These are phyloP conservation scores for Durusdinium trenchii DNA, from an alignment of 73 alveolate genomes.

Conservation along the genomic window DNA sequence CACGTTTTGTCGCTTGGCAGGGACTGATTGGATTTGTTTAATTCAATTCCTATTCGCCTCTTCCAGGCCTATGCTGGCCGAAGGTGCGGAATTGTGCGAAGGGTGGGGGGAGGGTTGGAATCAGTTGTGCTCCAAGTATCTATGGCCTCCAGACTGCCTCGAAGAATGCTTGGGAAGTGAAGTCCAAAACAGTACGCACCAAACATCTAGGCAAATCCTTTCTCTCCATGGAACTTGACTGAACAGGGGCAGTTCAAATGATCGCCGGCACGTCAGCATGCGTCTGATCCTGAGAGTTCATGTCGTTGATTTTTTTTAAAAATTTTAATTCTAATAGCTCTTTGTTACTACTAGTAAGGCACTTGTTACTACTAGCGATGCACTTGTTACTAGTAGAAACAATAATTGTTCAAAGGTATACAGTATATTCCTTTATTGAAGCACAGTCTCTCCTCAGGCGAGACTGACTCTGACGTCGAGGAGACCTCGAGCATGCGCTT, in stretches of 20 bases:
- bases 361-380: background rate
- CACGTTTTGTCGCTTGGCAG: no score
- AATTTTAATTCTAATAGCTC: background rate
- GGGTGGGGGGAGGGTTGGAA: no score
- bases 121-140: no score
- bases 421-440: no score
- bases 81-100: background rate
- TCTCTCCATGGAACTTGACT: background rate
- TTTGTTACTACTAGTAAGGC: background rate
- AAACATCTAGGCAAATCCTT: no score
- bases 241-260: constrained; percentile 19
- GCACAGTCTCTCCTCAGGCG: background rate
- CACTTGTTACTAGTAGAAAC: no score
- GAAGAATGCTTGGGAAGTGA: no score
- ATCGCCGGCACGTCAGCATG: constrained; percentile 53
- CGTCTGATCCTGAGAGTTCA: constrained; percentile 1
- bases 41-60: no score
- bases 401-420: no score
- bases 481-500: background rate
- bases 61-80: constrained; percentile 17
- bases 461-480: constrained; percentile 56
- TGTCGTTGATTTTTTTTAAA: background rate
- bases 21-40: no score
- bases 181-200: no score
- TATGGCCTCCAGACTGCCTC: no score